phyloP scores from a whole-genome alignment of 192 early-diverging fungal genomes.

The Chytriomyces confervae region DNA sequence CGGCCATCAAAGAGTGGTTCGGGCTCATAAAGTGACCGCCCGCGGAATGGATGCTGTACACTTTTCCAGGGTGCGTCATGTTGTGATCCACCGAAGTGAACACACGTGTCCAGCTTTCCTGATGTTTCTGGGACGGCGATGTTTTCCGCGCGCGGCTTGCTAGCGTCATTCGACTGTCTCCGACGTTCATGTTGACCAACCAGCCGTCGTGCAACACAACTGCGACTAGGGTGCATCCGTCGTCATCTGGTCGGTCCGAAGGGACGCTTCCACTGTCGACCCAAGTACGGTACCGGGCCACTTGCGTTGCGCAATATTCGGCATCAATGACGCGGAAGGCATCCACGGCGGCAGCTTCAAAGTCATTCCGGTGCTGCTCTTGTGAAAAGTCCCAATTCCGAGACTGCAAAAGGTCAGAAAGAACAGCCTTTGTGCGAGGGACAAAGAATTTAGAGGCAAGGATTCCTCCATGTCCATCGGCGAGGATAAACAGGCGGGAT shows the following conservation, averaged over 20 bases:
- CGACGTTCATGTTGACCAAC: constrained; percentile 65
- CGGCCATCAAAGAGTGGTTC: constrained; percentile 47
- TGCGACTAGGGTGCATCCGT: constrained; percentile 64
- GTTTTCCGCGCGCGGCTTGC: neutral
- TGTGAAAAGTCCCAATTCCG: constrained; percentile 52
- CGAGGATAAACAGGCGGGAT: constrained; percentile 54
- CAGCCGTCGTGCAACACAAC: constrained; percentile 54
- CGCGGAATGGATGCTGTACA: constrained; percentile 50
- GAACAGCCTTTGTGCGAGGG: constrained; percentile 22
- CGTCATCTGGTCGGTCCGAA: constrained; percentile 48
- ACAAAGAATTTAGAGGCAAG: constrained; percentile 56
- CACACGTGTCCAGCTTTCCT: constrained; percentile 43
- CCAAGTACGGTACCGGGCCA: constrained; percentile 53
- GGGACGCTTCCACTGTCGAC: constrained; percentile 36
- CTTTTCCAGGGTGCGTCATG: constrained; percentile 66
- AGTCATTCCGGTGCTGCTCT: constrained; percentile 35
- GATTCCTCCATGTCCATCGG: constrained; percentile 70
- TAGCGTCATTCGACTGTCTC: constrained; percentile 53
- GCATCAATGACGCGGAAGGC: constrained; percentile 57
- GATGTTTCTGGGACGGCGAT: neutral
- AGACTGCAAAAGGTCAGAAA: constrained; percentile 42
- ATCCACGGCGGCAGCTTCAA: constrained; percentile 39
- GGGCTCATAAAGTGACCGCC: constrained; percentile 64
- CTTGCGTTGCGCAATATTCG: constrained; percentile 58
- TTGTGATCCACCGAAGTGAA: constrained; percentile 65